Conservation (phyloP, 352 stramenopile genomes). For the Globisporangium parvum region DNA sequence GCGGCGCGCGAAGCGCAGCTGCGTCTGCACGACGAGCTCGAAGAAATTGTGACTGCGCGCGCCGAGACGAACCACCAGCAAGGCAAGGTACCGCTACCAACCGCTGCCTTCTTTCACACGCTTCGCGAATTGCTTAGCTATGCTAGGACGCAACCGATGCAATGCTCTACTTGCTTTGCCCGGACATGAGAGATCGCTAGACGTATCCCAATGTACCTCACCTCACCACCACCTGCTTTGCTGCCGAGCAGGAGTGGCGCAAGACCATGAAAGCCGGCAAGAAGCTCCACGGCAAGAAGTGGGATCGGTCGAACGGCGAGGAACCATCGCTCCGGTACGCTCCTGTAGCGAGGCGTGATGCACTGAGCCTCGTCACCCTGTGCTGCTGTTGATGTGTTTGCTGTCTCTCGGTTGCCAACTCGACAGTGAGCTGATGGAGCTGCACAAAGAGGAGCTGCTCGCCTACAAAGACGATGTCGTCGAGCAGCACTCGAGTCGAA, state of each 20-base stretch:
- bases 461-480: constrained; percentile 38
- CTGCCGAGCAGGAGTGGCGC: constrained; percentile 42
- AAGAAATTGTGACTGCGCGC: constrained; percentile 53
- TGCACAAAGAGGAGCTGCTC: constrained; percentile 68
- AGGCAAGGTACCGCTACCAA: constrained; percentile 25
- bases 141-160: not conserved
- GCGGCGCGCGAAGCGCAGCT: constrained; percentile 48
- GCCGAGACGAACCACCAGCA: constrained; percentile 40
- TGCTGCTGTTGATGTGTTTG: not conserved
- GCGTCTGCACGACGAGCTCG: constrained; percentile 53
- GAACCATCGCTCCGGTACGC: constrained; percentile 35
- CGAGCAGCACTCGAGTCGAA: constrained; percentile 1
- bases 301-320: constrained; percentile 29
- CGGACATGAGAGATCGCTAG: too few species aligned
- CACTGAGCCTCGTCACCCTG: not conserved
- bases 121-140: not conserved
- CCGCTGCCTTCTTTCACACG: not conserved
- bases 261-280: constrained; percentile 58
- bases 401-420: not conserved
- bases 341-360: not conserved
- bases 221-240: not conserved
- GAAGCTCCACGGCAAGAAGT: constrained; percentile 59
- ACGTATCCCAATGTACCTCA: too few species aligned
- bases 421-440: constrained; percentile 54
- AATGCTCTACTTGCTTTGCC: not conserved